Evolutionary conservation across 2,329 filamentous ascomycete species (phyloP), one percentile per base, ranked within the genome.

Genomic region (Arthroderma uncinatum): DNA sequence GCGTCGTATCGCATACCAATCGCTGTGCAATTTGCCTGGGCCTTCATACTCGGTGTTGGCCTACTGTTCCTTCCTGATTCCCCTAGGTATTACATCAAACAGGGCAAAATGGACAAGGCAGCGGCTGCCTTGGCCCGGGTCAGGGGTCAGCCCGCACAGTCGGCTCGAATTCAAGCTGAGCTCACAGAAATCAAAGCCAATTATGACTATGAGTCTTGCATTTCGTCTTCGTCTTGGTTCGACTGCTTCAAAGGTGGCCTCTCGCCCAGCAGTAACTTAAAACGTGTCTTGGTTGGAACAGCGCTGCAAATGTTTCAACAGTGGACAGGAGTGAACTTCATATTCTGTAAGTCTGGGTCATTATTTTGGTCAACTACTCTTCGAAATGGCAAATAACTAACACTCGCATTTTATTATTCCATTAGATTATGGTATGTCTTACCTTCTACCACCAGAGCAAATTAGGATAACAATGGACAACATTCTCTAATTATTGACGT

Each of bases 281-380:
- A 87, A 71, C 80, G 86, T 33, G 86, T 84, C 5, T 74, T 83
- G 61, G 83, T 87, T 60, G 86, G 84, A 60, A 66, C 88, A 42
- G 87, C 86, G 67, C 84, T 78, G 0, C 86, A 89, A 70, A 83
- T 89, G 64, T 87, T 86, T 85, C 82, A 79, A 4, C 85, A 89
- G 66, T 72, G 89, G 42, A 87, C 84, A 0, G 86, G 86, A n/a
- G 87, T 87, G 83, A 88, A 87, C 64, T 84, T 81, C 39, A 84
- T 82, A 23, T 58, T 58, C 36, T 58, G 57, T 58, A 44, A 58
- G 57, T 54, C 5, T n/a, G n/a, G n/a, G n/a, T n/a, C n/a, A n/a
- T n/a, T n/a, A n/a, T n/a, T n/a, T n/a, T n/a, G n/a, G n/a, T n/a
- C n/a, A n/a, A n/a, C n/a, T n/a, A n/a, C n/a, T n/a, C n/a, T n/a